These are phyloP conservation scores for Penicillium corylophilum DNA, from an alignment of 2,329 filamentous ascomycete genomes.

Conservation along the genomic window DNA sequence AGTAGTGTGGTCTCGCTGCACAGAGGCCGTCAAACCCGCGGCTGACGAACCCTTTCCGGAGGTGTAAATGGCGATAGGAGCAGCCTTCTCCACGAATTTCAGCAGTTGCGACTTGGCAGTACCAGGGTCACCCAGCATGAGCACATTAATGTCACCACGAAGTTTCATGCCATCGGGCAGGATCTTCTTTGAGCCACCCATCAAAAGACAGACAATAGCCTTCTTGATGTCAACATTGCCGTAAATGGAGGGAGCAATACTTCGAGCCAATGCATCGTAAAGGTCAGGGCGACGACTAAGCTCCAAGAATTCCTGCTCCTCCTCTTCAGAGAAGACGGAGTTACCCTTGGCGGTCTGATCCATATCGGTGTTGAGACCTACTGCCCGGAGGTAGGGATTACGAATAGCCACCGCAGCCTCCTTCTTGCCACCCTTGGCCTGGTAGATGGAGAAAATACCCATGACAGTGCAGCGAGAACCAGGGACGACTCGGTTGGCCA, in stretches of 20 bases:
- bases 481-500: conserved; percentile 93
- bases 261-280: conserved; percentile 86
- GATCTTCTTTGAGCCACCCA: conserved; percentile 97
- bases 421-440: conserved; percentile 82
- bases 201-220: conserved; percentile 85
- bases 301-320: conserved; percentile 94
- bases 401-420: conserved; percentile 88
- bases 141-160: conserved; percentile 95
- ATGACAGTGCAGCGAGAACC: conserved; percentile 93
- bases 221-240: conserved; percentile 97
- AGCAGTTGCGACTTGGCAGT: conserved; percentile 96
- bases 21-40: conserved; percentile 93
- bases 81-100: conserved; percentile 95
- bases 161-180: conserved; percentile 96
- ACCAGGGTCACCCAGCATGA: conserved; percentile 94
- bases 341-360: conserved; percentile 86
- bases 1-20: conserved; percentile 87
- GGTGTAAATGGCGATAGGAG: conserved; percentile 96
- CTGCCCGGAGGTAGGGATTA: conserved; percentile 89
- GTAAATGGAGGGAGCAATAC: conserved; percentile 96
- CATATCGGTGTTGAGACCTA: conserved; percentile 86
- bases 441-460: conserved; percentile 97
- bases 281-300: conserved; percentile 87
- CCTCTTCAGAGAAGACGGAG: conserved; percentile 84
- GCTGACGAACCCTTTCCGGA: conserved; percentile 97